Conservation (phyloP, 176 grass and related monocot species). For the Eragrostis curvula region DNA sequence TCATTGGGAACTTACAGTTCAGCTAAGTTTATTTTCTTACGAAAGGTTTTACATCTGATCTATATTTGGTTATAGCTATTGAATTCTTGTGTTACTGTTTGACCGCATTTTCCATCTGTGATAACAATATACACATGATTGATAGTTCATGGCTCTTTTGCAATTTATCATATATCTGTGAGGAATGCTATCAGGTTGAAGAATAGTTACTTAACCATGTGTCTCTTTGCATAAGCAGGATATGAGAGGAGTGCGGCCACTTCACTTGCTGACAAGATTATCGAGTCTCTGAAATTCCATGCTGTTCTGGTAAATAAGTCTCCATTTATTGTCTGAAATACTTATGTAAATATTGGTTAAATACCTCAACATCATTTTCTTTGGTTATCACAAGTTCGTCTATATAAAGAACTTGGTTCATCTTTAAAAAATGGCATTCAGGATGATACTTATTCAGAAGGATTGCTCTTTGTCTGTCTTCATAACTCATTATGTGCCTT, state of each 20-base stretch:
- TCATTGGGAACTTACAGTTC: constrained; percentile 92
- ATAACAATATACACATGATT: constrained; percentile 25
- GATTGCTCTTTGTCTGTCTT: constrained; percentile 69
- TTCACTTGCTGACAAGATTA: too few relatives aligned
- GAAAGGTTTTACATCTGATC: constrained; percentile 25
- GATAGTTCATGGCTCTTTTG: not conserved
- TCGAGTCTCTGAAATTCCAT: constrained; percentile 91
- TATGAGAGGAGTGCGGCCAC: constrained; percentile 82
- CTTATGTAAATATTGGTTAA: constrained; percentile 18
- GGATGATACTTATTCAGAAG: constrained; percentile 93
- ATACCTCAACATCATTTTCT: constrained; percentile 26
- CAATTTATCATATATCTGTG: constrained; percentile 2
- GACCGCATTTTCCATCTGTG: constrained; percentile 15
- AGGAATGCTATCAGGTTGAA: constrained; percentile 15
- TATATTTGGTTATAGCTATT: constrained; percentile 13
- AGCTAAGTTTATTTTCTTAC: constrained; percentile 39
- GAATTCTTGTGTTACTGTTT: constrained; percentile 46
- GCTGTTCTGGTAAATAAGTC: constrained; percentile 76
- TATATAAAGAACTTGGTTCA: constrained; percentile 91
- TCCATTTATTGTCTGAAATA: constrained; percentile 26
- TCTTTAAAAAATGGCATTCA: constrained; percentile 64
- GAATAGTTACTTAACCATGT: constrained; percentile 23
- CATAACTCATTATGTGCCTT: constrained; percentile 35
- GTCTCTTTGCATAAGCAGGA: constrained; percentile 53
- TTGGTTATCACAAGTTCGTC: constrained; percentile 56